phyloP scores from a whole-genome alignment of 768 basidiomycete genomes.

The Coprinopsis cinerea region DNA sequence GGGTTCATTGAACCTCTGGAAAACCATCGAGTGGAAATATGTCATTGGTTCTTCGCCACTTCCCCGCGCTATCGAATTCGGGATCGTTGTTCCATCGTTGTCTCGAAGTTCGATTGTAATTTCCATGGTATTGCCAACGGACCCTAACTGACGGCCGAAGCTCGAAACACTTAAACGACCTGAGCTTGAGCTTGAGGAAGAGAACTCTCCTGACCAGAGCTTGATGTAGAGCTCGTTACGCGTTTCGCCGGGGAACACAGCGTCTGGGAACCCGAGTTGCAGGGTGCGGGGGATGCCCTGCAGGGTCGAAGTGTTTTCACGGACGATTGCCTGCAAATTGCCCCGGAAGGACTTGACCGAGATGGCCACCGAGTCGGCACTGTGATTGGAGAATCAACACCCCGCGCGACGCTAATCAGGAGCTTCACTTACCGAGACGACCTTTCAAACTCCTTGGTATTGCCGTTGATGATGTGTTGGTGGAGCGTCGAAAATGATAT shows the following conservation, averaged over 20 bases:
- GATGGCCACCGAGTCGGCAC: conserved; percentile 83
- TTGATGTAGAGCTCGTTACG: conserved; percentile 96
- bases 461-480: conserved; percentile 85
- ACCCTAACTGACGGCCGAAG: conserved; percentile 54
- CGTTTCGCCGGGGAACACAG: conserved; percentile 88
- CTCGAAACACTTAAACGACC: conserved; percentile 55
- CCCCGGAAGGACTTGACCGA: conserved; percentile 86
- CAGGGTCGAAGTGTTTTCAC: conserved; percentile 79
- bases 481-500: conserved; percentile 88
- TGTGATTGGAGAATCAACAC: conserved; percentile 32
- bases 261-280: conserved; percentile 92
- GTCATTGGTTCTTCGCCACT: conserved; percentile 78
- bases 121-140: conserved; percentile 67
- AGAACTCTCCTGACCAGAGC: conserved; percentile 91
- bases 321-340: conserved; percentile 64
- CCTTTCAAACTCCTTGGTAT: conserved; percentile 76
- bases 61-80: conserved; percentile 73
- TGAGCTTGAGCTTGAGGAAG: conserved; percentile 40
- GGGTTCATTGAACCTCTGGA: conserved; percentile 80
- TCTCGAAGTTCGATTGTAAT: conserved; percentile 86
- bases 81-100: conserved; percentile 60
- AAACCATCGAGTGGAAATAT: conserved; percentile 87
- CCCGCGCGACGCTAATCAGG: no score
- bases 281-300: conserved; percentile 77
- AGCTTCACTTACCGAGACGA: conserved; percentile 64